phyloP scores from a whole-genome alignment of 2,329 filamentous ascomycete genomes.

The Thelonectria rubi region DNA sequence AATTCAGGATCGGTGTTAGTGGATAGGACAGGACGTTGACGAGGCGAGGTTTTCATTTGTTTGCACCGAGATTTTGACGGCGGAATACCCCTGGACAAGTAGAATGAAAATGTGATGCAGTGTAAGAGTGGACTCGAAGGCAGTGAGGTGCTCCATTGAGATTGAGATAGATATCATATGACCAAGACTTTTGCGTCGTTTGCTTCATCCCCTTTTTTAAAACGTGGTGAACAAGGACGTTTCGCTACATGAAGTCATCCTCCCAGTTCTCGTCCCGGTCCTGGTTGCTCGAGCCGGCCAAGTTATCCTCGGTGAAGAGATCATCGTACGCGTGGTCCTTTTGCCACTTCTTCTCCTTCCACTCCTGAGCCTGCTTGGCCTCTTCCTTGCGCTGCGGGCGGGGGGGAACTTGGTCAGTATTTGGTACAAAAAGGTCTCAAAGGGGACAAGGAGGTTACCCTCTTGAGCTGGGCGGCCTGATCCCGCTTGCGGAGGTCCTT shows the following conservation, averaged over 20 bases:
- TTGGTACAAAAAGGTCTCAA: too few species aligned
- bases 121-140: neutral
- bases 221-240: neutral
- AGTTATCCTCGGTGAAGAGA: slow-evolving; percentile 82
- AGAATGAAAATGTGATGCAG: slow-evolving; percentile 12
- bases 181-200: neutral
- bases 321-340: slow-evolving; percentile 99
- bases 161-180: slow-evolving; percentile 6
- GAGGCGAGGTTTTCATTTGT: slow-evolving; percentile 2
- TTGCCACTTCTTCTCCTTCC: slow-evolving; percentile 89
- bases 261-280: slow-evolving; percentile 79
- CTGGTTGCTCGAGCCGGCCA: slow-evolving; percentile 84
- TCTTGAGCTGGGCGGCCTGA: slow-evolving; percentile 66
- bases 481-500: slow-evolving; percentile 78
- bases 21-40: slow-evolving; percentile 26
- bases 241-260: slow-evolving; percentile 88
- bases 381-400: slow-evolving; percentile 79
- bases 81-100: too few species aligned
- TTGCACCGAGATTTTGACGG: neutral
- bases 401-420: too few species aligned
- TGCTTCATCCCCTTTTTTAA: neutral
- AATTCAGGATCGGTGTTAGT: slow-evolving; percentile 44
- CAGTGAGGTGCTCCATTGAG: neutral
- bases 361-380: slow-evolving; percentile 75
- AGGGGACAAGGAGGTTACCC: slow-evolving; percentile 62